Conservation (phyloP, 2,329 filamentous ascomycete genomes). For the Sphaerulina musiva region DNA sequence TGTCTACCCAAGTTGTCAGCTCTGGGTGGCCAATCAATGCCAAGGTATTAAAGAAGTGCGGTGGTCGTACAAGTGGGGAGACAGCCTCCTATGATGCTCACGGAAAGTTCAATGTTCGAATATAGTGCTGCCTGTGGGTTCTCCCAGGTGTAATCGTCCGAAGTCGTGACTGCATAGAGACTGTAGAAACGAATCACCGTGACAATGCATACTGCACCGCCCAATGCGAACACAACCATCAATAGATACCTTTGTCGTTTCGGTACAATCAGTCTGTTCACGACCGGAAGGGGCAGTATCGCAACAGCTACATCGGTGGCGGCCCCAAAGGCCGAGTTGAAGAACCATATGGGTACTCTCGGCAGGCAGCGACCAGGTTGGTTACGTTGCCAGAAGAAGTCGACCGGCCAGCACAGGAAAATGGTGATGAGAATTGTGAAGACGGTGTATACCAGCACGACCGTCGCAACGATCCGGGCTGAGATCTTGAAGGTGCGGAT, state of each 20-base stretch:
- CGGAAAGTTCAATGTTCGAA: neutral
- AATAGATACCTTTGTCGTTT: constrained; percentile 24
- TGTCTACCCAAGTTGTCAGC: neutral
- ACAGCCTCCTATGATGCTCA: constrained; percentile 1
- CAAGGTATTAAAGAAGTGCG: neutral
- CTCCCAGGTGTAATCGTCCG: neutral
- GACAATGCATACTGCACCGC: neutral
- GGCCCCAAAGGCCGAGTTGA: constrained; percentile 14
- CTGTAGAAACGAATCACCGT: neutral
- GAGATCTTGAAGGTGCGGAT: constrained; percentile 1
- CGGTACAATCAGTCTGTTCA: constrained; percentile 24
- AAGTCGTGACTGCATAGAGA: neutral
- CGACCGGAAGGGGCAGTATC: constrained; percentile 28
- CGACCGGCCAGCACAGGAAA: neutral
- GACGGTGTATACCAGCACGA: neutral
- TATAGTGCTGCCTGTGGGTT: neutral
- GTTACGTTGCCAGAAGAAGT: constrained; percentile 1
- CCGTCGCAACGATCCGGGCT: neutral
- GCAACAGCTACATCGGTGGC: constrained; percentile 28
- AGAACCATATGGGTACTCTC: neutral
- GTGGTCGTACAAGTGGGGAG: neutral
- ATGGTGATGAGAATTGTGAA: neutral
- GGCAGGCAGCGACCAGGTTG: neutral
- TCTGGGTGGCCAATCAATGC: neutral
- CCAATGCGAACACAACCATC: constrained; percentile 15